phyloP scores from a whole-genome alignment of 306 rosid genomes.

The Sechiopsis laciniata region DNA sequence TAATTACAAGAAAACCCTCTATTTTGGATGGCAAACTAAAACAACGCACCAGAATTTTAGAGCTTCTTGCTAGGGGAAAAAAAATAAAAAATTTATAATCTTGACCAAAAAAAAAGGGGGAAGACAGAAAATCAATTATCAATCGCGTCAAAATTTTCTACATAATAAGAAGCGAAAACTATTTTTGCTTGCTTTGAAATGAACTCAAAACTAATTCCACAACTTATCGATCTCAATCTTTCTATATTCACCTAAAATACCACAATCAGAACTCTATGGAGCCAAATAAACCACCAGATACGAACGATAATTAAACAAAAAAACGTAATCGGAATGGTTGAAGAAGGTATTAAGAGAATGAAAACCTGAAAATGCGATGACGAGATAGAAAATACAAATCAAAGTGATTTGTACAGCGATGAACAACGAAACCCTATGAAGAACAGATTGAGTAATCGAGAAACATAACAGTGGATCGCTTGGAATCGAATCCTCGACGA shows the following conservation, averaged over 20 bases:
- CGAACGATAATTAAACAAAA: not conserved
- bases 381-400: too few relatives aligned
- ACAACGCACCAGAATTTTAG: conserved; percentile 88
- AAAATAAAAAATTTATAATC: conserved; percentile 27
- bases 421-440: conserved; percentile 45
- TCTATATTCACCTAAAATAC: conserved; percentile 28
- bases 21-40: conserved; percentile 89
- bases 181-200: not conserved
- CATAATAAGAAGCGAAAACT: conserved; percentile 18
- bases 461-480: conserved; percentile 22
- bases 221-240: conserved; percentile 1
- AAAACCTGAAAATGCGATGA: conserved; percentile 4
- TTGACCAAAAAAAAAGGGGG: conserved; percentile 25
- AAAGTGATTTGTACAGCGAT: not conserved
- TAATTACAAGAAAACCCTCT: conserved; percentile 74
- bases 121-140: conserved; percentile 23
- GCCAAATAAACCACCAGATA: not conserved
- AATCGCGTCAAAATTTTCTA: conserved; percentile 26
- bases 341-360: not conserved
- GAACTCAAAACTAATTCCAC: conserved; percentile 16
- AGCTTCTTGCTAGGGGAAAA: conserved; percentile 43
- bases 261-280: conserved; percentile 22
- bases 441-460: conserved; percentile 29
- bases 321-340: conserved; percentile 23
- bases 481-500: conserved; percentile 35